Percentiles rank a stretch among this genome's conserved stretches.
Conservation (phyloP, 257 asterid genomes). For the Striga asiatica region DNA sequence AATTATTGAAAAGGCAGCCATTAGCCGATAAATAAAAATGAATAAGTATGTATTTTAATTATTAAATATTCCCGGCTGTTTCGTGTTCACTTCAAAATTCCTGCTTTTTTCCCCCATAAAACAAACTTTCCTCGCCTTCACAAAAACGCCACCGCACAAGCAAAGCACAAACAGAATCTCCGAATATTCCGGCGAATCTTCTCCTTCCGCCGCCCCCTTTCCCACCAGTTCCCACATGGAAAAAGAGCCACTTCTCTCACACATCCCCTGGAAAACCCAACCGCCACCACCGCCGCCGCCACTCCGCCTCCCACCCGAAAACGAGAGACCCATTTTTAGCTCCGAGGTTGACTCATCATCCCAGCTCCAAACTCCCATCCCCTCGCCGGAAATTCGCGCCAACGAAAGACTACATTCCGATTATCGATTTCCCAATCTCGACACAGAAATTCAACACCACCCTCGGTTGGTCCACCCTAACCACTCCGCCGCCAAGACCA, state of each 20-base stretch:
- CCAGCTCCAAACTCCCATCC: slow-evolving; percentile 44
- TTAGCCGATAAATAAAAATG: no score
- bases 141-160: background rate
- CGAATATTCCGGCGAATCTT: slow-evolving; percentile 8
- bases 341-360: no score
- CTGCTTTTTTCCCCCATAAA: background rate
- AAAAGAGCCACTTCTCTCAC: slow-evolving; percentile 62
- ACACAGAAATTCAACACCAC: slow-evolving; percentile 2
- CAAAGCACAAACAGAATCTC: background rate
- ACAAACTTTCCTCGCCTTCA: background rate
- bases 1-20: no score
- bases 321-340: slow-evolving; percentile 48
- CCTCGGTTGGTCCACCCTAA: slow-evolving; percentile 57
- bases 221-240: slow-evolving; percentile 29
- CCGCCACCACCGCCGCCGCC: slow-evolving; percentile 25
- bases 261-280: slow-evolving; percentile 22
- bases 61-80: background rate
- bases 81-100: background rate
- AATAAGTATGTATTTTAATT: no score
- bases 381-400: slow-evolving; percentile 28
- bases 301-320: slow-evolving; percentile 53
- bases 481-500: slow-evolving; percentile 30
- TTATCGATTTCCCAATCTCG: no score
- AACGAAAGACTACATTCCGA: slow-evolving; percentile 15
- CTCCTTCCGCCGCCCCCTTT: background rate